Conservation (phyloP, 2,329 filamentous ascomycete genomes). For the Lasiodiplodia sp. region DNA sequence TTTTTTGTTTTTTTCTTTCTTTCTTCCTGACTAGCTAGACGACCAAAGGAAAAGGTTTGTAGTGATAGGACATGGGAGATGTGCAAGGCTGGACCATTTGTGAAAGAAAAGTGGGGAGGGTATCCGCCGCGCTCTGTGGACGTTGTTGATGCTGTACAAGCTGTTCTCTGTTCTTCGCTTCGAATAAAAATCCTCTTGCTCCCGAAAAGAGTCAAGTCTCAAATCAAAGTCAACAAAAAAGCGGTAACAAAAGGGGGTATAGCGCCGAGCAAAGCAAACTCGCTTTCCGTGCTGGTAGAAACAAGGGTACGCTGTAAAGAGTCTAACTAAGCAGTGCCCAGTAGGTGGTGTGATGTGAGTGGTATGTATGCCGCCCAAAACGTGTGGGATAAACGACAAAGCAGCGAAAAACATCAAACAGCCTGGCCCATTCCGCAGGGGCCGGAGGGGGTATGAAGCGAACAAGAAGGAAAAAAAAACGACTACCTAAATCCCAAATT, state of each 20-base stretch:
- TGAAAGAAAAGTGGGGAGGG: conserved; percentile 6
- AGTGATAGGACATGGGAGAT: conserved; percentile 18
- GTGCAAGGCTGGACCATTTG: conserved; percentile 12
- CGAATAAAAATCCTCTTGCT: conserved; percentile 1
- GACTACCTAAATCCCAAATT: conserved; percentile 27
- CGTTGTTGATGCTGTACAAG: conserved; percentile 22
- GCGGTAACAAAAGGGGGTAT: conserved; percentile 28
- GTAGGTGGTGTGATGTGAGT: conserved; percentile 26
- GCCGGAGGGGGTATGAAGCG: conserved; percentile 31
- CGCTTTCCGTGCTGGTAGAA: conserved; percentile 28
- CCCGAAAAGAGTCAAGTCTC: conserved; percentile 16
- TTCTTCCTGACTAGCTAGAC: conserved; percentile 23
- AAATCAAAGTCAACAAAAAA: conserved; percentile 25
- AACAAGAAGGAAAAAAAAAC: conserved; percentile 29
- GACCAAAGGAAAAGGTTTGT: conserved; percentile 11
- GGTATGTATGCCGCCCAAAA: conserved; percentile 24
- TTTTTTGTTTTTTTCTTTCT: conserved; percentile 1
- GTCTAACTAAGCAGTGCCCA: conserved; percentile 23
- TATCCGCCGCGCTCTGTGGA: conserved; percentile 16
- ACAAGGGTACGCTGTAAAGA: conserved; percentile 24
- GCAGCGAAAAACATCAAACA: conserved; percentile 27
- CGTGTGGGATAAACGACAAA: conserved; percentile 7
- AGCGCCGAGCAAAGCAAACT: conserved; percentile 28
- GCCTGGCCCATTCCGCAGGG: conserved; percentile 24
- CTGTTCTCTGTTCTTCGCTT: conserved; percentile 20